Percentiles rank a stretch among this genome's conserved stretches.
Conservation (phyloP, 2,329 filamentous ascomycete species). For the Exophiala xenobiotica region DNA sequence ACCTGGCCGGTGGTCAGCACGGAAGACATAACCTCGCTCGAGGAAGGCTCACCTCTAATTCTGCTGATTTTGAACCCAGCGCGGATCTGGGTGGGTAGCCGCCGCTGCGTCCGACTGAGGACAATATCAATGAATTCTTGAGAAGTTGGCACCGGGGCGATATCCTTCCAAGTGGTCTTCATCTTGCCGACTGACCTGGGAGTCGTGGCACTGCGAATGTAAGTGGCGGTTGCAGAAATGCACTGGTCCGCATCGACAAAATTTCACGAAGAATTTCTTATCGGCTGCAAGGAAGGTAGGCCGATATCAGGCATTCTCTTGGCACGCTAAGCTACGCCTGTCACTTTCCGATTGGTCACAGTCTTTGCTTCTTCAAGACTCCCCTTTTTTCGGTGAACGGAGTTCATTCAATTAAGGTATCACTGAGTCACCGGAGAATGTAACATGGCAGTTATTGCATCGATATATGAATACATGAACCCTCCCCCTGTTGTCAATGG, state of each 20-base stretch:
- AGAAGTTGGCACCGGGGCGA: slow-evolving; percentile 82
- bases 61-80: slow-evolving; percentile 93
- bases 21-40: neutral
- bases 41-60: slow-evolving; percentile 62
- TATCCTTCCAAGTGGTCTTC: slow-evolving; percentile 66
- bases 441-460: too few relatives aligned
- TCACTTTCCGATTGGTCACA: neutral
- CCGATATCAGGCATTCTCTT: neutral
- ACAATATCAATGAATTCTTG: slow-evolving; percentile 98
- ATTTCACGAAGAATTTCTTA: slow-evolving; percentile 15
- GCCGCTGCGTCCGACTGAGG: slow-evolving; percentile 85
- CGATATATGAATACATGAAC: too few relatives aligned
- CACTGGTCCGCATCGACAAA: slow-evolving; percentile 9
- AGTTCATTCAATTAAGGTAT: too few relatives aligned
- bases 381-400: too few relatives aligned
- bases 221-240: slow-evolving; percentile 26
- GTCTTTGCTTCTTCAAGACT: too few relatives aligned
- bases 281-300: slow-evolving; percentile 1
- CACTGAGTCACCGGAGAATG: too few relatives aligned
- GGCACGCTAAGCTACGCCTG: neutral
- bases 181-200: slow-evolving; percentile 37
- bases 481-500: too few relatives aligned
- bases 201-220: slow-evolving; percentile 32
- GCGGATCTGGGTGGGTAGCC: slow-evolving; percentile 91
- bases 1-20: slow-evolving; percentile 47